Percentiles rank a stretch among this genome's conserved stretches.
These are phyloP conservation scores for Neurospora sp. DNA, from an alignment of 495 filamentous ascomycete species.

Conservation along the genomic window DNA sequence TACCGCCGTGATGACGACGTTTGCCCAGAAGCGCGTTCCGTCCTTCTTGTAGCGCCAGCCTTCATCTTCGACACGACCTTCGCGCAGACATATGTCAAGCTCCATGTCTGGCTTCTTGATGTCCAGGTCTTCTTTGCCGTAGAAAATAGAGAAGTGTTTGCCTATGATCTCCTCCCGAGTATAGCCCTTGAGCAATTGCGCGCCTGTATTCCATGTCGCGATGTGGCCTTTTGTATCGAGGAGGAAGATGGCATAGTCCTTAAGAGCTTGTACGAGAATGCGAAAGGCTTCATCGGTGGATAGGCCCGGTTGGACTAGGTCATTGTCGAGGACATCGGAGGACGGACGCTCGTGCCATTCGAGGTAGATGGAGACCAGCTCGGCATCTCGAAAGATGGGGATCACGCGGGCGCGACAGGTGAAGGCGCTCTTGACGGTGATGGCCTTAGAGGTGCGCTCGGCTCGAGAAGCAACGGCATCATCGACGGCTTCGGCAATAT, in stretches of 20 bases:
- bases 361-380: conserved; percentile 39
- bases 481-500: conserved; percentile 33
- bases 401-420: conserved; percentile 37
- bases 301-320: conserved; percentile 31
- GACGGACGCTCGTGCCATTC: conserved; percentile 32
- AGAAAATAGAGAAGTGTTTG: conserved; percentile 54
- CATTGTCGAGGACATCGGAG: conserved; percentile 21
- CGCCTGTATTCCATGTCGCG: conserved; percentile 54
- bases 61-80: conserved; percentile 54
- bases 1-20: conserved; percentile 54
- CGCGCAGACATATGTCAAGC: conserved; percentile 46
- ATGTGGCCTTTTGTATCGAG: conserved; percentile 49
- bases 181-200: conserved; percentile 51
- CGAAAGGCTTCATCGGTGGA: conserved; percentile 46
- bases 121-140: conserved; percentile 44
- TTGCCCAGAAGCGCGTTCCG: conserved; percentile 56
- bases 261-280: conserved; percentile 53
- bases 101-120: conserved; percentile 45
- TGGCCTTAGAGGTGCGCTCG: conserved; percentile 18
- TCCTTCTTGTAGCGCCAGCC: conserved; percentile 58
- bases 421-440: conserved; percentile 8
- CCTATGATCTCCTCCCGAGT: conserved; percentile 47
- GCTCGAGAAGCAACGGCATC: conserved; percentile 32
- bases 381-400: conserved; percentile 38
- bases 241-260: conserved; percentile 61